These are phyloP conservation scores for Cercospora nicotianae DNA, from an alignment of 2,329 filamentous ascomycete species.

Conservation along the genomic window DNA sequence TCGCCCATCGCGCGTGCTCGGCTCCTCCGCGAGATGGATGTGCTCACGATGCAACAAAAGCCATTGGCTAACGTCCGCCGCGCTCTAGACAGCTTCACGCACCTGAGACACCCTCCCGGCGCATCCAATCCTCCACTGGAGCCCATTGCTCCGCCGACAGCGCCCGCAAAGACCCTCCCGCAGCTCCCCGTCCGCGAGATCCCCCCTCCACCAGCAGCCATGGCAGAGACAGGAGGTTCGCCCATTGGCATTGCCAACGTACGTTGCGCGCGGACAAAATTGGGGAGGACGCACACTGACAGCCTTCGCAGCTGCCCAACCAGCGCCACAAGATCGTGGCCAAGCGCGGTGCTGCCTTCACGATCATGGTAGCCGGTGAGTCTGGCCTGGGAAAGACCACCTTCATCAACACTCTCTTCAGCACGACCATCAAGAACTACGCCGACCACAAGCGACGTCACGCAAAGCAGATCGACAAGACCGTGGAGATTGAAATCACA, in stretches of 20 bases:
- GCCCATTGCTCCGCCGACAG: slow-evolving; percentile 2
- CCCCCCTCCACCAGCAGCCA: slow-evolving; percentile 39
- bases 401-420: slow-evolving; percentile 99
- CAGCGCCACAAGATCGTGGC: slow-evolving; percentile 73
- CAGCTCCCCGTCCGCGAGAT: slow-evolving; percentile 12
- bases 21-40: slow-evolving; percentile 6
- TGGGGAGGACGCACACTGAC: slow-evolving; percentile 38
- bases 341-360: slow-evolving; percentile 93
- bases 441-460: slow-evolving; percentile 99
- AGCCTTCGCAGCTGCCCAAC: slow-evolving; percentile 60
- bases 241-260: slow-evolving; percentile 75
- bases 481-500: slow-evolving; percentile 99
- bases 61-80: slow-evolving; percentile 14
- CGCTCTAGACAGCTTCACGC: slow-evolving; percentile 11
- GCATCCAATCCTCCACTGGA: slow-evolving; percentile 15
- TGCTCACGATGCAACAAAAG: slow-evolving; percentile 6
- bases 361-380: slow-evolving; percentile 99
- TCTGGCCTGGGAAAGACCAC: slow-evolving; percentile 98
- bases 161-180: slow-evolving; percentile 13
- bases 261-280: slow-evolving; percentile 41
- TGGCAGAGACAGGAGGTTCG: slow-evolving; percentile 62
- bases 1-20: slow-evolving; percentile 9
- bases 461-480: slow-evolving; percentile 99
- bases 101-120: slow-evolving; percentile 14
- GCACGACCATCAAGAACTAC: slow-evolving; percentile 99